phyloP scores from a whole-genome alignment of 2,329 filamentous ascomycete genomes.

The Aspergillus glaucus region DNA sequence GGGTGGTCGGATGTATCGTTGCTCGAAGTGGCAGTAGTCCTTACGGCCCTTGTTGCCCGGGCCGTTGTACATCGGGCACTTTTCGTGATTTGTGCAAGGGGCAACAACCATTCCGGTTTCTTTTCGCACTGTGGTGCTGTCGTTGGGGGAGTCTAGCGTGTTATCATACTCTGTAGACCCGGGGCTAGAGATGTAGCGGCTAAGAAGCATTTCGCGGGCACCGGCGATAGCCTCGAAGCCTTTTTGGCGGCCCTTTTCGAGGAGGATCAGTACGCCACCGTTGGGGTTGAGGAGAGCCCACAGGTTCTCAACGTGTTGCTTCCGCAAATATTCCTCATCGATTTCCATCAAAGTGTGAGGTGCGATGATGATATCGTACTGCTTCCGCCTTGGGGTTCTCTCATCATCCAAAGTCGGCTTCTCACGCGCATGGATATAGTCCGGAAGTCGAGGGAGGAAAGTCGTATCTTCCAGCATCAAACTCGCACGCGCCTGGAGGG shows the following conservation, averaged over 20 bases:
- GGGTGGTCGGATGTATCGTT: constrained; percentile 76
- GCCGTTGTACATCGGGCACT: constrained; percentile 80
- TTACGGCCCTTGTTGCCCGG: constrained; percentile 69
- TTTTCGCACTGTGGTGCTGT: constrained; percentile 34
- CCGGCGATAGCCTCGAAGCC: constrained; percentile 90
- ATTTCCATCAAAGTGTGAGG: constrained; percentile 75
- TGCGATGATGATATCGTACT: constrained; percentile 84
- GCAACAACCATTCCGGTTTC: constrained; percentile 58
- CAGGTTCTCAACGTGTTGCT: constrained; percentile 74
- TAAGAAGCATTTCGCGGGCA: constrained; percentile 70
- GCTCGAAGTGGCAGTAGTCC: constrained; percentile 85
- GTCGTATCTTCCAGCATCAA: constrained; percentile 78
- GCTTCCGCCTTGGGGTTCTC: constrained; percentile 57
- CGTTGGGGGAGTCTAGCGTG: constrained; percentile 25
- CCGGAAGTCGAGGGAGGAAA: constrained; percentile 85
- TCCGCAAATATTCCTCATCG: constrained; percentile 69
- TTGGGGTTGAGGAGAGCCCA: constrained; percentile 80
- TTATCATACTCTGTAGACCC: constrained; percentile 40
- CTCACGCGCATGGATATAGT: constrained; percentile 64
- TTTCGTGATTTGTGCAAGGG: constrained; percentile 76
- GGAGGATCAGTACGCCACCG: constrained; percentile 76
- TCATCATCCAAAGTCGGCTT: constrained; percentile 55
- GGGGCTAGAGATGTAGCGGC: constrained; percentile 63
- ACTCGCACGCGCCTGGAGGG: constrained; percentile 68
- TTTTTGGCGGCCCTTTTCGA: constrained; percentile 85